These are phyloP conservation scores for Kernera saxatilis DNA, from an alignment of 345 rosid species.

Conservation along the genomic window DNA sequence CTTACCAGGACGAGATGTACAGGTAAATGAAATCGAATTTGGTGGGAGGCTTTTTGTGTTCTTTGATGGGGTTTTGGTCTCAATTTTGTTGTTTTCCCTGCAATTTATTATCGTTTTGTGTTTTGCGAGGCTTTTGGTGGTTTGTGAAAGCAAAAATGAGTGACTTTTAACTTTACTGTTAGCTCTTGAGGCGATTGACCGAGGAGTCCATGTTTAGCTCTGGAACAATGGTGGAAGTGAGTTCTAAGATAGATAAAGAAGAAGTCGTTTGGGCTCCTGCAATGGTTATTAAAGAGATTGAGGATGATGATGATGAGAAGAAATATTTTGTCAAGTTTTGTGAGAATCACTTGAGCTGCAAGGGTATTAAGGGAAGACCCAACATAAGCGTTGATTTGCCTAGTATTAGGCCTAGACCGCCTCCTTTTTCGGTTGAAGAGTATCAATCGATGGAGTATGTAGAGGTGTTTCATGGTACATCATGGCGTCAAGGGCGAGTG, in stretches of 20 bases:
- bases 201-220: background rate
- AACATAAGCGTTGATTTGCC: slow-evolving; percentile 1
- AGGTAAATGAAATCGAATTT: background rate
- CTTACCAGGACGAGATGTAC: slow-evolving; percentile 22
- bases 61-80: background rate
- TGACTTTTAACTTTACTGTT: background rate
- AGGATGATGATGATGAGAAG: slow-evolving; percentile 4
- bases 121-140: background rate
- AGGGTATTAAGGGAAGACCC: slow-evolving; percentile 20
- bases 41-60: no score
- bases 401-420: slow-evolving; percentile 34
- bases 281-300: slow-evolving; percentile 36
- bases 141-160: background rate
- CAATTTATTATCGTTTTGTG: background rate
- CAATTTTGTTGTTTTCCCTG: background rate
- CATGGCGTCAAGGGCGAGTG: slow-evolving; percentile 12
- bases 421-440: slow-evolving; percentile 30
- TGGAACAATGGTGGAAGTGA: slow-evolving; percentile 19
- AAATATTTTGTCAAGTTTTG: slow-evolving; percentile 26
- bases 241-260: background rate
- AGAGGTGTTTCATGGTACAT: slow-evolving; percentile 18
- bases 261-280: slow-evolving; percentile 6
- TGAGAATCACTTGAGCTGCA: slow-evolving; percentile 8
- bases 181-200: background rate
- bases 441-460: slow-evolving; percentile 42